Evolutionary conservation across 2,329 filamentous ascomycete species (phyloP).

Genomic region (Penicillium griseofulvum): DNA sequence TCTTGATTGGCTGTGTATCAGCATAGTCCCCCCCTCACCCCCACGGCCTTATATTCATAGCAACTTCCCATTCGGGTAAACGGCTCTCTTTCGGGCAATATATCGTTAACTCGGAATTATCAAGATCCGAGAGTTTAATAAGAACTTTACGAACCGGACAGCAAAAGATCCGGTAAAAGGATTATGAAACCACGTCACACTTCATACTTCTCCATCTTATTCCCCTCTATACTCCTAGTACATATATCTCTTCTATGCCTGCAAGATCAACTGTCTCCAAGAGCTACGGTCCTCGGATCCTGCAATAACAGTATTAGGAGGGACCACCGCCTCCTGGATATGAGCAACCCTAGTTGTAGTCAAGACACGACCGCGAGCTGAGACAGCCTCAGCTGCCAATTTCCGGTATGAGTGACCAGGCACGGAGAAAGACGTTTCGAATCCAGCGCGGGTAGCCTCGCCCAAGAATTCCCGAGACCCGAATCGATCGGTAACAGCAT

Average conservation of each 20-base stretch:
- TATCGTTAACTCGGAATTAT: neutral
- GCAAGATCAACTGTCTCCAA: conserved; percentile 13
- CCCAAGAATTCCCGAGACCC: conserved; percentile 29
- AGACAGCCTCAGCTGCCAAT: conserved; percentile 43
- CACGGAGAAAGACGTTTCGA: conserved; percentile 31
- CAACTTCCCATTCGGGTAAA: neutral
- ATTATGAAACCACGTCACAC: neutral
- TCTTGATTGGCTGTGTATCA: neutral
- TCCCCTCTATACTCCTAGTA: no score
- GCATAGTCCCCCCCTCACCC: neutral
- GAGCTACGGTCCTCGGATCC: neutral
- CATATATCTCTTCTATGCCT: neutral
- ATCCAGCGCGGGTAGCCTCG: conserved; percentile 26
- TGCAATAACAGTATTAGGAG: conserved; percentile 1
- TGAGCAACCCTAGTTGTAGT: conserved; percentile 24
- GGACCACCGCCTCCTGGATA: conserved; percentile 22
- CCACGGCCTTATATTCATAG: neutral
- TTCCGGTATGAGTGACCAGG: conserved; percentile 29
- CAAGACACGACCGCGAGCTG: conserved; percentile 25
- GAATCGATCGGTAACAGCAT: conserved; percentile 32
- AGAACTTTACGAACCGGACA: neutral
- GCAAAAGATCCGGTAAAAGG: neutral
- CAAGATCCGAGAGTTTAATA: neutral
- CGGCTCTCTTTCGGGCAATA: neutral
- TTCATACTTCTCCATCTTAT: neutral